These are phyloP conservation scores for Penicillium sp. DNA, from an alignment of 2,329 filamentous ascomycete genomes.

Conservation along the genomic window DNA sequence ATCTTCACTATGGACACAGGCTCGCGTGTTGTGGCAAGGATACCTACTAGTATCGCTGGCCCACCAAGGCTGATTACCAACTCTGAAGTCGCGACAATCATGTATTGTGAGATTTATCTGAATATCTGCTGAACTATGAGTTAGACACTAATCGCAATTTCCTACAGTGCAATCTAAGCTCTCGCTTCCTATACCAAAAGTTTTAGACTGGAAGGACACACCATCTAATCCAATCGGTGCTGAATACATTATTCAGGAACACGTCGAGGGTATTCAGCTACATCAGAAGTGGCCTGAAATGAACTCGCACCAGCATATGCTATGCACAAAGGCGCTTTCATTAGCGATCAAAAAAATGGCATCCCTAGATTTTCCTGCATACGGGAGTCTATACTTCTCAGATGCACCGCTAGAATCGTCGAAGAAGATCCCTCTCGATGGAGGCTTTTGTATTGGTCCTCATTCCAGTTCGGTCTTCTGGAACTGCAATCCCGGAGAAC, in stretches of 20 bases:
- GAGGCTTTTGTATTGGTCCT: slow-evolving; percentile 33
- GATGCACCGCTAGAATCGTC: slow-evolving; percentile 21
- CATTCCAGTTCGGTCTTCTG: slow-evolving; percentile 23
- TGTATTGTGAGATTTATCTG: slow-evolving; percentile 33
- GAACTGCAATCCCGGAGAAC: slow-evolving; percentile 10
- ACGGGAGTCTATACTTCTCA: slow-evolving; percentile 36
- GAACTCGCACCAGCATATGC: slow-evolving; percentile 30
- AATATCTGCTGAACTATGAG: background rate
- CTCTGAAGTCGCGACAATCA: slow-evolving; percentile 47
- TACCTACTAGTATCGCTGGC: slow-evolving; percentile 40
- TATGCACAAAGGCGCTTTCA: slow-evolving; percentile 29
- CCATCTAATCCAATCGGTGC: slow-evolving; percentile 29
- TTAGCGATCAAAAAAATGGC: slow-evolving; percentile 28
- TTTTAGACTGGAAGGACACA: slow-evolving; percentile 24
- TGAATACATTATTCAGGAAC: slow-evolving; percentile 40
- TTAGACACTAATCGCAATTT: slow-evolving; percentile 4
- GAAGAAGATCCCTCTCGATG: slow-evolving; percentile 22
- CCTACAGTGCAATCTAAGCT: slow-evolving; percentile 19
- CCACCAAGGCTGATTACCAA: slow-evolving; percentile 35
- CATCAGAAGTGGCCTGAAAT: slow-evolving; percentile 33
- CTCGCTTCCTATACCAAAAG: slow-evolving; percentile 22
- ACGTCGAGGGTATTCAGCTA: slow-evolving; percentile 31
- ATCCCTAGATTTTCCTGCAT: slow-evolving; percentile 34
- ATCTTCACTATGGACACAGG: slow-evolving; percentile 40
- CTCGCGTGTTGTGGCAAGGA: slow-evolving; percentile 36